phyloP scores from a whole-genome alignment of 1,284 basidiomycete species.

The Trichosporon sp. region DNA sequence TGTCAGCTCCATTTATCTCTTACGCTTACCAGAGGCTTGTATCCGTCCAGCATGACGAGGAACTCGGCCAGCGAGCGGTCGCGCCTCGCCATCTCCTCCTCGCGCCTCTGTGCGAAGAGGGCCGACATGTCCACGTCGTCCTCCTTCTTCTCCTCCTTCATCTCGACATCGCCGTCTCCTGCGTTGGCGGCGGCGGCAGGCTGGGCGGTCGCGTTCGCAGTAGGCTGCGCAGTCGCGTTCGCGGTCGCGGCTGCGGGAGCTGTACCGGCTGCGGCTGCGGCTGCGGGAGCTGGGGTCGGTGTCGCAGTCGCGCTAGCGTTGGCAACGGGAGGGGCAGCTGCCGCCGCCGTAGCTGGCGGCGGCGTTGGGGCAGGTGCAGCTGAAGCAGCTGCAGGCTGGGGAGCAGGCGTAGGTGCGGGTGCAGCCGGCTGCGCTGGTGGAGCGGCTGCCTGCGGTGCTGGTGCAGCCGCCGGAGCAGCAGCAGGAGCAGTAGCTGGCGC shows the following conservation, averaged over 20 bases:
- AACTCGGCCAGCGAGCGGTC: constrained; percentile 87
- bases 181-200: background rate
- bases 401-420: background rate
- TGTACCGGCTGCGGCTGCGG: too few species aligned
- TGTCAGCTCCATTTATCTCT: background rate
- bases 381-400: background rate
- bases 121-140: constrained; percentile 24
- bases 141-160: constrained; percentile 16
- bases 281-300: constrained; percentile 7
- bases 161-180: background rate
- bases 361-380: background rate
- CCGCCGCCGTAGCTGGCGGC: background rate
- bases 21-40: constrained; percentile 77
- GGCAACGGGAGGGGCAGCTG: background rate
- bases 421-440: background rate
- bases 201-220: background rate
- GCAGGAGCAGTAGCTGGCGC: background rate
- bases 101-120: constrained; percentile 41
- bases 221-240: too few species aligned
- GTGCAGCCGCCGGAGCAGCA: background rate
- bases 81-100: constrained; percentile 71
- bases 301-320: too few species aligned
- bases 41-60: constrained; percentile 90
- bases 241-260: too few species aligned
- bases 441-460: background rate